phyloP scores from a whole-genome alignment of 768 basidiomycete genomes.

The Auricularia auricula-judae region DNA sequence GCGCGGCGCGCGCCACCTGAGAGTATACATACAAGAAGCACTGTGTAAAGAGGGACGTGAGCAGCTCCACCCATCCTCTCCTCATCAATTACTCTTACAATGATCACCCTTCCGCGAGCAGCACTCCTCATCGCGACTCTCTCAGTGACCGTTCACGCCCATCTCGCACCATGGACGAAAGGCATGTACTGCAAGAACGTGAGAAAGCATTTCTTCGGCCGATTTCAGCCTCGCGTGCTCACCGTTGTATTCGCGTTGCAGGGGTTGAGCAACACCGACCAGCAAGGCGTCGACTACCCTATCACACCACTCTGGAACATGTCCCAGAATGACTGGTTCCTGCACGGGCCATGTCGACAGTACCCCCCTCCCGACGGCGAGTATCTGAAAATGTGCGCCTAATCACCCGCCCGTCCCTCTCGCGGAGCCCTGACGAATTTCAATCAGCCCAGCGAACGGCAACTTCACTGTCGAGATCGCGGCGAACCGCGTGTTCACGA shows the following conservation, averaged over 20 bases:
- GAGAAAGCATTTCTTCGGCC: not conserved
- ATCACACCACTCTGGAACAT: not conserved
- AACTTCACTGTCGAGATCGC: constrained; percentile 5
- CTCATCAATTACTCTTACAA: too few relatives aligned
- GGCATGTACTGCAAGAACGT: not conserved
- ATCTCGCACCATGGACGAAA: not conserved
- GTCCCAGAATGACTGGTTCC: constrained; percentile 1
- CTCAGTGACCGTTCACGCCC: not conserved
- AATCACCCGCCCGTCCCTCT: not conserved
- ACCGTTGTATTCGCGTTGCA: not conserved
- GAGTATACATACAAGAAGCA: too few relatives aligned
- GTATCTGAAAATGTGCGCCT: constrained; percentile 2
- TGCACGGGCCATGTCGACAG: not conserved
- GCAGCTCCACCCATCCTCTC: too few relatives aligned
- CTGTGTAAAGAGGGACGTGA: too few relatives aligned
- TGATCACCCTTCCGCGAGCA: too few relatives aligned
- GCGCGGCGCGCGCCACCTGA: too few relatives aligned
- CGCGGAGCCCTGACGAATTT: not conserved
- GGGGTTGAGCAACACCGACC: not conserved
- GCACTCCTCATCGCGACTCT: too few relatives aligned
- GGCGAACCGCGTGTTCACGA: constrained; percentile 2
- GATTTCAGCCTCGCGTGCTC: not conserved
- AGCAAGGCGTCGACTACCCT: too few relatives aligned
- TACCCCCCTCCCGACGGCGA: constrained; percentile 4
- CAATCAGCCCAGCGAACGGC: constrained; percentile 1